Base-by-base conservation (phyloP, 495 filamentous ascomycete species). In the Podospora anserina region DNA sequence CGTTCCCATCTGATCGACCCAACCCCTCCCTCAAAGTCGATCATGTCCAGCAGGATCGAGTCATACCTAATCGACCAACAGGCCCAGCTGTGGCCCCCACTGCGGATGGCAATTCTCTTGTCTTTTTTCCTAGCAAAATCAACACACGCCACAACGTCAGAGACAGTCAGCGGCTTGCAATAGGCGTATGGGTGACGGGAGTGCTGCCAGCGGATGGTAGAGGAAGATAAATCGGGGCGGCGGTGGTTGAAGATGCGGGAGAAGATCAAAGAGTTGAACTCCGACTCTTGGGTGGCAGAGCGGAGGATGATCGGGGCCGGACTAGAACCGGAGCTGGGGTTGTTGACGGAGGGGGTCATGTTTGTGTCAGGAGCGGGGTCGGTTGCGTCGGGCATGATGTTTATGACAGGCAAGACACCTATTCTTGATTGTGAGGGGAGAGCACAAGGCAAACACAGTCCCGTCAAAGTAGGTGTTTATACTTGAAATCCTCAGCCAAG, bases 41-140 rank as follows among this genome's bases (percentile, higher is more conserved):
- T 28, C 6, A 71, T 20, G 65, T 88, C 85, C 15, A 87, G 71
- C 5, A 88, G 71, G 32, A 88, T 80, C 0, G 85, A 82, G 64
- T 84, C 74, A 11, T 83, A 77, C 1, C 82, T 78, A 0, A 86
- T 79, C 66, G 79, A 82, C 85, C 85, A 88, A 0, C 77, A 83
- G 0, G 82, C 81, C 82, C 81, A 85, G 27, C 79, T 81, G 68
- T 88, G 85, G 0, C 85, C 85, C n/a, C 85, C 85, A 4, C 82
- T 83, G 11, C 85, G 78, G 28, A 88, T 81, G 3, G 82, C 81
- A 18, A 88, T 76, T 0, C 81, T 73, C 58, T 72, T 80, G 4
- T 77, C 70, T n/a, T 68, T 55, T n/a, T 76, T 64, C 0, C 65
- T 76, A 1, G 85, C 85, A 15, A 86, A 69, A 58, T 80, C 69